Conservation (phyloP, 2,329 filamentous ascomycete genomes). For the Scedosporium aurantiacum region DNA sequence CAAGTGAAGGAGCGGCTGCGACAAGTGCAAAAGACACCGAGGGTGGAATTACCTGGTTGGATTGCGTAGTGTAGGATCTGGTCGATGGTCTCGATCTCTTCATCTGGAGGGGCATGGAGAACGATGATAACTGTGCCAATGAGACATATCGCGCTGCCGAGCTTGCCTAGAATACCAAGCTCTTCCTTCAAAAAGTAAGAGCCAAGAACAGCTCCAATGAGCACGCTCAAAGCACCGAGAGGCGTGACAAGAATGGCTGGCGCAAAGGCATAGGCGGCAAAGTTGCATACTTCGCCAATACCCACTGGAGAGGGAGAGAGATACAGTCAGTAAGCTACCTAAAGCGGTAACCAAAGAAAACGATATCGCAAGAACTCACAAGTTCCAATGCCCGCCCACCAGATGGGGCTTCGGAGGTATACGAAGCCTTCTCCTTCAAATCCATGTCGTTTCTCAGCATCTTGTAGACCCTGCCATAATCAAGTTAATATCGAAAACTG, state of each 20-base stretch:
- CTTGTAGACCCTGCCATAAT: conserved; percentile 4
- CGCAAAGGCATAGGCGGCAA: conserved; percentile 95
- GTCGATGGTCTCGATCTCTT: conserved; percentile 83
- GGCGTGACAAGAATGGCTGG: conserved; percentile 98
- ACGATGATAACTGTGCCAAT: conserved; percentile 97
- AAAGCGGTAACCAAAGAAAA: neutral
- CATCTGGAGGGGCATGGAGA: conserved; percentile 87
- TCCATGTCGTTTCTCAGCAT: conserved; percentile 81
- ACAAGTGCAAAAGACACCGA: neutral
- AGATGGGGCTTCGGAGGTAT: conserved; percentile 88
- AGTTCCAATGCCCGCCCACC: conserved; percentile 91
- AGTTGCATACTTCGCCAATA: conserved; percentile 89
- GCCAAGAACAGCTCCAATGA: conserved; percentile 89
- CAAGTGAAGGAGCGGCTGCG: neutral
- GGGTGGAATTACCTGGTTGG: conserved; percentile 57
- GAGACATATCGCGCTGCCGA: conserved; percentile 91
- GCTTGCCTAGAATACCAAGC: conserved; percentile 79
- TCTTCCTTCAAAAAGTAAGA: conserved; percentile 90
- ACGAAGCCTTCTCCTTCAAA: conserved; percentile 95
- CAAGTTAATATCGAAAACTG: neutral
- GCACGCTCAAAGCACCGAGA: conserved; percentile 80
- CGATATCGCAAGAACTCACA: conserved; percentile 44
- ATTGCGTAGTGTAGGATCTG: conserved; percentile 85
- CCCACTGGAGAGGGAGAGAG: conserved; percentile 53
- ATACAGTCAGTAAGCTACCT: neutral